Percentiles rank a stretch among this genome's conserved stretches.
Conservation (phyloP, 106 monocot genomes). For the Dendrobium chrysotoxum region DNA sequence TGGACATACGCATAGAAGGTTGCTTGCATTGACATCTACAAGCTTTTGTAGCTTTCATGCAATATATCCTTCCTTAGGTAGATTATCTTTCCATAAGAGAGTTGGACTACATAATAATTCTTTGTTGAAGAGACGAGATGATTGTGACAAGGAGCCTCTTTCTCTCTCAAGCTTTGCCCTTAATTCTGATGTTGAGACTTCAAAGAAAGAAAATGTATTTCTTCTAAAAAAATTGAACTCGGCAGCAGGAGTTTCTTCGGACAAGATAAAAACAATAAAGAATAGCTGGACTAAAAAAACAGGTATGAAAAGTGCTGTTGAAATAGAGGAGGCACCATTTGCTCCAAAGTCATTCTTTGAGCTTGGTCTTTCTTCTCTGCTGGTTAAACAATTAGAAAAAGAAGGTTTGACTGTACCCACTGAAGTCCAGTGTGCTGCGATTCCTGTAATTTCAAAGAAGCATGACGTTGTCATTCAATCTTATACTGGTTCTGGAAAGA, state of each 20-base stretch:
- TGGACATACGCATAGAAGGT: slow-evolving; percentile 46
- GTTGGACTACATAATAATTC: slow-evolving; percentile 26
- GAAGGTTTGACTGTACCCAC: slow-evolving; percentile 66
- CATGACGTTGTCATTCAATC: slow-evolving; percentile 93
- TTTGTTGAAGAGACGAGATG: slow-evolving; percentile 19
- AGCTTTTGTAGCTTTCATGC: slow-evolving; percentile 29
- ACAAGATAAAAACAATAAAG: slow-evolving; percentile 24
- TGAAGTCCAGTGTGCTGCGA: slow-evolving; percentile 84
- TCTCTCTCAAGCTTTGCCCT: slow-evolving; percentile 51
- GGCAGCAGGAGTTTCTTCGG: slow-evolving; percentile 9
- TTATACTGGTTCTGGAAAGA: slow-evolving; percentile 98
- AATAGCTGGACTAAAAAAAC: slow-evolving; percentile 7
- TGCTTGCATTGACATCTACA: slow-evolving; percentile 48
- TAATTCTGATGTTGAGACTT: slow-evolving; percentile 11
- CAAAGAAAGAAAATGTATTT: slow-evolving; percentile 14
- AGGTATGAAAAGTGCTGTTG: slow-evolving; percentile 15
- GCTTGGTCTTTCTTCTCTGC: slow-evolving; percentile 59
- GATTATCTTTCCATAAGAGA: slow-evolving; percentile 19
- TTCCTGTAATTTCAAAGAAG: slow-evolving; percentile 62
- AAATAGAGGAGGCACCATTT: slow-evolving; percentile 49
- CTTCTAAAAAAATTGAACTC: slow-evolving; percentile 19
- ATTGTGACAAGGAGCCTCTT: slow-evolving; percentile 24
- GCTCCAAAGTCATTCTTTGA: slow-evolving; percentile 74
- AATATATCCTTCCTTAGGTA: slow-evolving; percentile 22
- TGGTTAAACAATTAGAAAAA: slow-evolving; percentile 49